phyloP scores from a whole-genome alignment of 768 basidiomycete species.

The Panaeolus papilionaceus region DNA sequence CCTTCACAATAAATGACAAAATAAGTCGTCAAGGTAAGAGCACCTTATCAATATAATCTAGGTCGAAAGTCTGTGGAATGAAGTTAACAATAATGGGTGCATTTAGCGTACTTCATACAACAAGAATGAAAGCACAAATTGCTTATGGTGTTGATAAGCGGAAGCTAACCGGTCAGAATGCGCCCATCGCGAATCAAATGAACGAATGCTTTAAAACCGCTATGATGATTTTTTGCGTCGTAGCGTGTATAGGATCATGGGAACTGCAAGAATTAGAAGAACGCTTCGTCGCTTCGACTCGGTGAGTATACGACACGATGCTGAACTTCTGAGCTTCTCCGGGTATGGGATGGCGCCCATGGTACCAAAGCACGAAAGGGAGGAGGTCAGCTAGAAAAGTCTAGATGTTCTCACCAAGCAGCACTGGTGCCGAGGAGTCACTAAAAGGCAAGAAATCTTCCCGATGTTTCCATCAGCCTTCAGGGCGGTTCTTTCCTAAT shows the following conservation, averaged over 20 bases:
- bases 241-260: neutral
- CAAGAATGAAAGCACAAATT: conserved; percentile 8
- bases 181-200: conserved; percentile 14
- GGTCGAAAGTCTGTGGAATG: neutral
- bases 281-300: conserved; percentile 4
- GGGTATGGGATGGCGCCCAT: conserved; percentile 5
- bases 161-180: conserved; percentile 12
- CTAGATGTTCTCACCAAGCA: conserved; percentile 21
- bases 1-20: neutral
- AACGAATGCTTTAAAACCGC: neutral
- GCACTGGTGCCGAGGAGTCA: conserved; percentile 23
- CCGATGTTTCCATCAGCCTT: conserved; percentile 33
- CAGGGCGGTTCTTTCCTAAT: conserved; percentile 20
- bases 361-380: neutral
- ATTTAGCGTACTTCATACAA: neutral
- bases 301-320: conserved; percentile 2
- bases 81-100: neutral
- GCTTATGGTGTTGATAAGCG: conserved; percentile 11
- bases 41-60: neutral
- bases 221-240: neutral
- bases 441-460: conserved; percentile 37
- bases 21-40: neutral
- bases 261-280: neutral
- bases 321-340: conserved; percentile 4
- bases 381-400: conserved; percentile 16